Base-by-base conservation (phyloP, 2,329 filamentous ascomycete species). In the Ascochyta viciae-villosae region DNA sequence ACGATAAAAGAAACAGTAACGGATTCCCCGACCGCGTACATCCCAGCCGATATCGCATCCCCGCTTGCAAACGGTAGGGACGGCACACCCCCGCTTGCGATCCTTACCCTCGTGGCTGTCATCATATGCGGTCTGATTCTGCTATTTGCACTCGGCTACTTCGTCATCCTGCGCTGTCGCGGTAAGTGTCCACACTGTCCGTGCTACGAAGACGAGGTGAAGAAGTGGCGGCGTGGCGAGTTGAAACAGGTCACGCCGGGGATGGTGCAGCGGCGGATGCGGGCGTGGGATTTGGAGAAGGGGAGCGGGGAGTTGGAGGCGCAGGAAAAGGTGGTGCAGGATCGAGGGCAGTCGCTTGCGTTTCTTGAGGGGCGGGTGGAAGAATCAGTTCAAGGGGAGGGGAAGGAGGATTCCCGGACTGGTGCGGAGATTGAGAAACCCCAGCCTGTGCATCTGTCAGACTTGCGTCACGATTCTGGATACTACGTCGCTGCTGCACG, bases 211-310 rank as follows among this genome's bases (percentile, higher is more conserved):
- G 23, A 29, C 5, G 16, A 50, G 15, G 33, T 51, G 19, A 19
- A 12, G 6, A 56, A 56, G 42, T 47, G 35, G 27, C 35, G 50
- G 31, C 27, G 34, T 6, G 42, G 42, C 9, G 38, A 44, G 1
- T 6, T 50, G 15, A 31, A 34, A 24, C 29, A 3, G 2, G 26
- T 47, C 26, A 50, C 35, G 4, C 19, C 27, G 8, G 22, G 8
- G 1, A 41, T 41, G 41, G 46, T 50, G 5, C 26, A 50, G n/a
- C 15, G 27, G 29, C 46, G 45, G 5, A 38, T 34, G 34, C 46
- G 37, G 2, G 33, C 33, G 7, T 38, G 24, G 31, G 47, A 50
- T 38, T 19, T 50, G 1, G 46, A 45, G 23, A 12, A 40, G 34
- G 41, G 46, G 3, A 16, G 22, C 19, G 13, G 16, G 13, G 38